Conservation (phyloP, 2,329 filamentous ascomycete species). For the Hymenoscyphus repandus region DNA sequence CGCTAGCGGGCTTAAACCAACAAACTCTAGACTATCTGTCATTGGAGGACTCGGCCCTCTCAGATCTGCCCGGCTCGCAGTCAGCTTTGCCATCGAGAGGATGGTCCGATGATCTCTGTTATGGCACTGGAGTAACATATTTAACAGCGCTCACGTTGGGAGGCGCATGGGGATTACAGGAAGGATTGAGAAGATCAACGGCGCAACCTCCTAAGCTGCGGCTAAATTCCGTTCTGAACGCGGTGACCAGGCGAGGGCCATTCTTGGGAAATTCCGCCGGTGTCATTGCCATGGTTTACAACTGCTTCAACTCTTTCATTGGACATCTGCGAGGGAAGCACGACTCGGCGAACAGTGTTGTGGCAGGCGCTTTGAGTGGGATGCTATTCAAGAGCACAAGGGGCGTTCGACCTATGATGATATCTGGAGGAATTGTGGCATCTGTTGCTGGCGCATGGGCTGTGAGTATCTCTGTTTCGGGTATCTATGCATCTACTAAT, state of each 20-base stretch:
- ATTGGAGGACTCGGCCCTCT: conserved; percentile 85
- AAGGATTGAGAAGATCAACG: conserved; percentile 77
- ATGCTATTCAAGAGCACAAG: conserved; percentile 96
- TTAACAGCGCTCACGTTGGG: conserved; percentile 79
- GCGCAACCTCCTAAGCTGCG: conserved; percentile 80
- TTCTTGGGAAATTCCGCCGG: conserved; percentile 96
- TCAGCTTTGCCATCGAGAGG: conserved; percentile 90
- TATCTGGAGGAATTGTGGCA: conserved; percentile 86
- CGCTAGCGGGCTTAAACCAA: conserved; percentile 86
- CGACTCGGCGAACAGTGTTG: conserved; percentile 82
- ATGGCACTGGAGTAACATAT: conserved; percentile 93
- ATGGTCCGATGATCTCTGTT: conserved; percentile 97
- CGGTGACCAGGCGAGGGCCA: conserved; percentile 84
- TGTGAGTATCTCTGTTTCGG: conserved; percentile 51
- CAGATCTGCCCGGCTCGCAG: conserved; percentile 77
- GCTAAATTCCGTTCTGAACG: conserved; percentile 91
- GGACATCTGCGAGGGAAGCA: conserved; percentile 78
- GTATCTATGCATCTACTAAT: conserved; percentile 14
- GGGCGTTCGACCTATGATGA: conserved; percentile 86
- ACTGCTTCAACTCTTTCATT: conserved; percentile 81
- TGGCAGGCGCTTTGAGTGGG: conserved; percentile 80
- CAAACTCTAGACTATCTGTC: conserved; percentile 92
- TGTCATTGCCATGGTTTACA: conserved; percentile 94
- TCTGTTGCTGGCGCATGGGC: conserved; percentile 83
- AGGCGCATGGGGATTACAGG: conserved; percentile 86